Percentiles rank a stretch among this genome's conserved stretches.
Conservation (phyloP, 805 yeast genomes). For the Saturnispora dispora region DNA sequence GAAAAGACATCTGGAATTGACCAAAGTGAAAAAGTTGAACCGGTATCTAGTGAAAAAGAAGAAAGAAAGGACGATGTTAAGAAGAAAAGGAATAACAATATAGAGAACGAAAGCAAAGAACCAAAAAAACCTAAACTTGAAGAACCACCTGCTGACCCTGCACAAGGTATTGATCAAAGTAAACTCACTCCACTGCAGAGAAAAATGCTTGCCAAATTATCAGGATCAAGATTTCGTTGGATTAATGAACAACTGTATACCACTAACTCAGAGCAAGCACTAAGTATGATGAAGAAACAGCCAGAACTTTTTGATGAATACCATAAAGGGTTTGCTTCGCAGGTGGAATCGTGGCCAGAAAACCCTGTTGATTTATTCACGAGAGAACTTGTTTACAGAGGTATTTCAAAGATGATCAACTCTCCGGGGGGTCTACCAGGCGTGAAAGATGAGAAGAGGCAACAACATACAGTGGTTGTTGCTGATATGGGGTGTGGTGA, state of each 20-base stretch:
- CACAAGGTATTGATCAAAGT: constrained; percentile 17
- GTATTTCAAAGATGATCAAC: constrained; percentile 54
- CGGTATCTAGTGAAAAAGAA: background rate
- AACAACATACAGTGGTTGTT: constrained; percentile 51
- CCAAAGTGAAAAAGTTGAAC: background rate
- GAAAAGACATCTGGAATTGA: constrained; percentile 3
- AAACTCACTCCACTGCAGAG: constrained; percentile 81
- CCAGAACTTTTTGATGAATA: constrained; percentile 90
- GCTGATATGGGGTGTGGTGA: constrained; percentile 99
- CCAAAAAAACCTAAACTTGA: constrained; percentile 2
- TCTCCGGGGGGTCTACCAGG: constrained; percentile 98
- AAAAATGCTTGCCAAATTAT: constrained; percentile 88
- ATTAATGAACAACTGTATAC: constrained; percentile 96
- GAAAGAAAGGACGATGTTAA: background rate
- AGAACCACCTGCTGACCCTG: constrained; percentile 14
- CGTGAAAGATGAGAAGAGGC: constrained; percentile 27
- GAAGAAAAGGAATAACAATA: constrained; percentile 2
- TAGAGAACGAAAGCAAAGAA: background rate
- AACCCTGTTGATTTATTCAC: constrained; percentile 94
- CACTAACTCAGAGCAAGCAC: constrained; percentile 66
- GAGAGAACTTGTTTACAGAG: constrained; percentile 51
- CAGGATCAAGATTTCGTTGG: constrained; percentile 97
- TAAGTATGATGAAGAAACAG: constrained; percentile 61
- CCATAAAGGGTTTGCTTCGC: constrained; percentile 90
- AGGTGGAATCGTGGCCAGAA: constrained; percentile 96